Conservation (phyloP, 2,329 filamentous ascomycete species). For the Proliferodiscus dingleyae region DNA sequence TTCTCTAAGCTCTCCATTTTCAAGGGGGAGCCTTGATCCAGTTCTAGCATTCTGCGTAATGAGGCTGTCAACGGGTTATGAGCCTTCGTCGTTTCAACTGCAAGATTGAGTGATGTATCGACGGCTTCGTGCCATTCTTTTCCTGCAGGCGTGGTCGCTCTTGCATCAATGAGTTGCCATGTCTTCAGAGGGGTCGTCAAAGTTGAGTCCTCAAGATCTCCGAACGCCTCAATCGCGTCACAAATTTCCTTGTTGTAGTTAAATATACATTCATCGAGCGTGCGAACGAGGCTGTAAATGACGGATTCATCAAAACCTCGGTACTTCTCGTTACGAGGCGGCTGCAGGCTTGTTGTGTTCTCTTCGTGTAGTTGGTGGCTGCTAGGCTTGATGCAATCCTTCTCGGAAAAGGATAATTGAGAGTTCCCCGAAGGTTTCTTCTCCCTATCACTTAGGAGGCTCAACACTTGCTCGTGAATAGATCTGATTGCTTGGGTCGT, state of each 20-base stretch:
- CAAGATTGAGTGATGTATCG: too few relatives aligned
- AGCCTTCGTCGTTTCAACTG: not conserved
- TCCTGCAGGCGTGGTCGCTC: not conserved
- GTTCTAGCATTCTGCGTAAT: slow-evolving; percentile 5
- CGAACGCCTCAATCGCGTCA: not conserved
- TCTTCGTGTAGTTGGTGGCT: not conserved
- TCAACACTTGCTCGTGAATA: too few relatives aligned
- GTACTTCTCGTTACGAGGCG: not conserved
- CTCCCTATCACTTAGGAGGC: too few relatives aligned
- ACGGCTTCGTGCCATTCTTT: not conserved
- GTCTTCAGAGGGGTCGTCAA: not conserved
- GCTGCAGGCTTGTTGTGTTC: not conserved
- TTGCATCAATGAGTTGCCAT: not conserved
- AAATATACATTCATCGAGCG: not conserved
- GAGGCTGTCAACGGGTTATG: slow-evolving; percentile 10
- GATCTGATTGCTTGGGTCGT: too few relatives aligned
- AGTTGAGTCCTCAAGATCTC: not conserved
- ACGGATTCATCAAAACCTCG: not conserved
- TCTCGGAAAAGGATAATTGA: too few relatives aligned
- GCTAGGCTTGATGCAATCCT: too few relatives aligned
- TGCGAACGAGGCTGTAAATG: not conserved
- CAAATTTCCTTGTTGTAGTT: not conserved
- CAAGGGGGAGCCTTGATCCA: not conserved
- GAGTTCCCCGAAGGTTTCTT: too few relatives aligned
- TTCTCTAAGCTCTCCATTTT: too few relatives aligned